phyloP scores from a whole-genome alignment of 345 rosid genomes.

The Boechera stricta region DNA sequence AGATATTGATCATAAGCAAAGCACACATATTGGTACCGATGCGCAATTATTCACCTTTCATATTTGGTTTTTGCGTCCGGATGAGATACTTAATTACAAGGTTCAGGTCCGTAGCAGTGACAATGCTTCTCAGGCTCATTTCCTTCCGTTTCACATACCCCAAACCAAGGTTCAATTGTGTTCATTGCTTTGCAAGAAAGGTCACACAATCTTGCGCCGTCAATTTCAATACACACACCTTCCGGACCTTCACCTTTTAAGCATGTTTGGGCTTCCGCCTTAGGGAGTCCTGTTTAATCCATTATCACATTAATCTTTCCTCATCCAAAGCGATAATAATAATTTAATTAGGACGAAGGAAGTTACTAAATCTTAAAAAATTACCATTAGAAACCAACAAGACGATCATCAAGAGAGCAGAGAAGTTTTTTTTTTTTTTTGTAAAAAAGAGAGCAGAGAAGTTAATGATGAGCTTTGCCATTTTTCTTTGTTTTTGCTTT shows the following conservation, averaged over 20 bases:
- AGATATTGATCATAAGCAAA: not conserved
- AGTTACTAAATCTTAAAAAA: not conserved
- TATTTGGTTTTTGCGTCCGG: not conserved
- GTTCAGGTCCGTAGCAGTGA: constrained; percentile 17
- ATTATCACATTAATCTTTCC: not conserved
- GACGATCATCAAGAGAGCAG: not conserved
- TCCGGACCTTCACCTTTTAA: not conserved
- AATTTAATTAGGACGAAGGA: not conserved
- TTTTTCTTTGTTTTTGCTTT: not conserved
- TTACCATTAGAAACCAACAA: constrained; percentile 8
- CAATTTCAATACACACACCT: not conserved
- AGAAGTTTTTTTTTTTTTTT: not conserved
- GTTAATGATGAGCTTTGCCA: not conserved
- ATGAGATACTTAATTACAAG: constrained; percentile 5
- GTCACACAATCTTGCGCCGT: not conserved
- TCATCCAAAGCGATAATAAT: not conserved
- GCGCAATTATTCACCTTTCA: not conserved
- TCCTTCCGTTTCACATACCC: not conserved
- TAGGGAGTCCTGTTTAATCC: not conserved
- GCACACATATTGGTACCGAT: not conserved
- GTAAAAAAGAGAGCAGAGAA: not conserved
- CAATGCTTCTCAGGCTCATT: not conserved
- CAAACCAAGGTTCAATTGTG: not conserved
- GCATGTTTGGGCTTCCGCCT: constrained; percentile 10
- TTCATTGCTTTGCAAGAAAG: not conserved